A percentile compares a stretch with the other conserved stretches of the same genome.
Evolutionary conservation across 1,284 basidiomycete genomes (phyloP).

Genomic region (Fomitopsis schrenkii): DNA sequence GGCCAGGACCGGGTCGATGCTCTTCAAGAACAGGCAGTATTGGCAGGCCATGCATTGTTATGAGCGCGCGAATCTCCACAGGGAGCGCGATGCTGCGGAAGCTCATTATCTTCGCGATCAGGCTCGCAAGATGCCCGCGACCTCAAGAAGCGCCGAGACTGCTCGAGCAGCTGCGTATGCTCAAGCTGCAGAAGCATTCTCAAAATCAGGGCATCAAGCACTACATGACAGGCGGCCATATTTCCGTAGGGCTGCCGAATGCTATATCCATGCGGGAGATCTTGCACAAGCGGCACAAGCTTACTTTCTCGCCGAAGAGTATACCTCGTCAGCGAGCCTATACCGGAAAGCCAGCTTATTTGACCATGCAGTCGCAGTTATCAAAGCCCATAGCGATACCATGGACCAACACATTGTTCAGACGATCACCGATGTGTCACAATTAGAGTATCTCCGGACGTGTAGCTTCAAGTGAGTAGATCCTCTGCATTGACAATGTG

Average conservation of each 20-base stretch:
- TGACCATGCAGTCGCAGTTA: conserved; percentile 47
- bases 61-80: conserved; percentile 41
- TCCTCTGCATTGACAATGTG: not conserved
- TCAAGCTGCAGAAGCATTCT: conserved; percentile 47
- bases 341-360: conserved; percentile 49
- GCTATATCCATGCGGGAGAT: conserved; percentile 41
- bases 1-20: conserved; percentile 41
- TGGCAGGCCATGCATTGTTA: conserved; percentile 59
- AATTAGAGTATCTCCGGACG: conserved; percentile 46
- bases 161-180: conserved; percentile 34
- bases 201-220: conserved; percentile 32
- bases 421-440: conserved; percentile 42
- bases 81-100: conserved; percentile 41
- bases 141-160: conserved; percentile 24
- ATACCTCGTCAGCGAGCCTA: conserved; percentile 37
- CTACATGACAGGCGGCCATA: conserved; percentile 29
- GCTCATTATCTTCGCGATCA: conserved; percentile 41
- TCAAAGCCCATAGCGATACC: conserved; percentile 28
- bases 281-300: conserved; percentile 40
- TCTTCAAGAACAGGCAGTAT: conserved; percentile 55
- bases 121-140: conserved; percentile 23
- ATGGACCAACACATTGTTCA: conserved; percentile 35
- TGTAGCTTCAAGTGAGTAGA: conserved; percentile 39
- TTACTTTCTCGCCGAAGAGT: conserved; percentile 42
- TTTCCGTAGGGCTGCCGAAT: conserved; percentile 49